A percentile compares a stretch with the other conserved stretches of the same genome.
Conservation (phyloP, 495 filamentous ascomycete genomes). For the Penicillium psychrofluorescens region DNA sequence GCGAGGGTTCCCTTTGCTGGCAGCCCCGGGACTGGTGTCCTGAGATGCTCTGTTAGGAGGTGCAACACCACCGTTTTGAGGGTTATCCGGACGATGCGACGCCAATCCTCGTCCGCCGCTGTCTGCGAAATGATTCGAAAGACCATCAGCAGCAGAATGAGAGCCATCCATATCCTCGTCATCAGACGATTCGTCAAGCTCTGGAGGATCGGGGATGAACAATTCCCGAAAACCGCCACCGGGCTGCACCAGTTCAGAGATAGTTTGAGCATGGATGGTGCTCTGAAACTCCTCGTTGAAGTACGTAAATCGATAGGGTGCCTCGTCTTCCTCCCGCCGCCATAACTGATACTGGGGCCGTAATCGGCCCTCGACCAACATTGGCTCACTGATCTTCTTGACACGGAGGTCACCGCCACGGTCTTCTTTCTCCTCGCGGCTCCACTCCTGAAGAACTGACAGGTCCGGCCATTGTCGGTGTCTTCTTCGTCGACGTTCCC, state of each 20-base stretch:
- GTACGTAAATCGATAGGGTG: slow-evolving; percentile 92
- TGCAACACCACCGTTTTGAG: neutral
- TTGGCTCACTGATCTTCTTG: slow-evolving; percentile 89
- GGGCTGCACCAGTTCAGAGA: slow-evolving; percentile 82
- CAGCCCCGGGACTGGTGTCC: neutral
- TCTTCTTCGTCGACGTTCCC: slow-evolving; percentile 48
- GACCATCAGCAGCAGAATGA: slow-evolving; percentile 3
- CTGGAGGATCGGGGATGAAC: slow-evolving; percentile 68
- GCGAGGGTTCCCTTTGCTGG: slow-evolving; percentile 11
- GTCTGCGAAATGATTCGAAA: slow-evolving; percentile 1
- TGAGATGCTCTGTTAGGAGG: neutral
- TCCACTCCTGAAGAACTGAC: slow-evolving; percentile 81
- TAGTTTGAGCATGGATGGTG: slow-evolving; percentile 91
- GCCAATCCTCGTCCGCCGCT: neutral
- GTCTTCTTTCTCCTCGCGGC: slow-evolving; percentile 81
- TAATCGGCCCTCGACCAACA: slow-evolving; percentile 81
- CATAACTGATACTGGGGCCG: slow-evolving; percentile 73
- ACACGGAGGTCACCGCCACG: slow-evolving; percentile 77
- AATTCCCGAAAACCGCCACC: slow-evolving; percentile 77
- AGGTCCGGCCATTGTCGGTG: slow-evolving; percentile 62
- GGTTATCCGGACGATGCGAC: neutral
- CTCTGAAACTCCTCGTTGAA: slow-evolving; percentile 95
- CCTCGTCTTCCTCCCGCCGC: slow-evolving; percentile 84
- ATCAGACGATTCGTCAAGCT: slow-evolving; percentile 56
- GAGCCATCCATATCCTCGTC: slow-evolving; percentile 49